These are phyloP conservation scores for Solanum chaucha DNA, from an alignment of 257 asterid species.

Conservation along the genomic window DNA sequence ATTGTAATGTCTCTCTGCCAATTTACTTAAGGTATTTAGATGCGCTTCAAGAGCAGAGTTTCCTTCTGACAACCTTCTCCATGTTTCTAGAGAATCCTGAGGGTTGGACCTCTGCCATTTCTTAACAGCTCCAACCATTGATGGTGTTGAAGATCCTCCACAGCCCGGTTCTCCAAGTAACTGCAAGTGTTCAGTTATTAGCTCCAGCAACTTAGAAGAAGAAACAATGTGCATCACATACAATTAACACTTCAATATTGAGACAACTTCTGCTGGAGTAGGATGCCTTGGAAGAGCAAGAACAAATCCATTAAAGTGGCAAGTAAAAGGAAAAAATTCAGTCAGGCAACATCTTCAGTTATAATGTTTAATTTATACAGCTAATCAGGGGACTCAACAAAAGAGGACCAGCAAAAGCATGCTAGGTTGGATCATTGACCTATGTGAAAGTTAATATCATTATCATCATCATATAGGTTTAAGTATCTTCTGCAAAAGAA, in stretches of 20 bases:
- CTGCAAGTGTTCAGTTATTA: slow-evolving; percentile 33
- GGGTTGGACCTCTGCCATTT: slow-evolving; percentile 96
- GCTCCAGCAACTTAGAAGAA: slow-evolving; percentile 8
- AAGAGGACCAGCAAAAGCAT: not conserved
- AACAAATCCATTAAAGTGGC: not conserved
- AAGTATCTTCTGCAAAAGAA: not conserved
- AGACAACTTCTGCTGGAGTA: not conserved
- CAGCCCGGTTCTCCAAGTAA: slow-evolving; percentile 96
- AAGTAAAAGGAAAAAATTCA: not conserved
- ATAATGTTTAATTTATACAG: not conserved
- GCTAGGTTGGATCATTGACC: not conserved
- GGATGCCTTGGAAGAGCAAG: not conserved
- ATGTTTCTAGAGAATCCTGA: slow-evolving; percentile 55
- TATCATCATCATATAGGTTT: not conserved
- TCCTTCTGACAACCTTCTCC: slow-evolving; percentile 79
- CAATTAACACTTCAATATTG: not conserved
- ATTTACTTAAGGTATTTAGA: slow-evolving; percentile 43
- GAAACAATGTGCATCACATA: slow-evolving; percentile 1
- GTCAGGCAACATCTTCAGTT: not conserved
- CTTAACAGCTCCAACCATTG: slow-evolving; percentile 98
- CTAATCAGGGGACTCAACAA: not conserved
- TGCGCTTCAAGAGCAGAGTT: slow-evolving; percentile 68
- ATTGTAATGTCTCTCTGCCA: slow-evolving; percentile 49
- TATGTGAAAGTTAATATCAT: not conserved
- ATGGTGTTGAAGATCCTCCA: slow-evolving; percentile 98